phyloP scores from a whole-genome alignment of 1,139 yeast species.

The Taphrina pruni region DNA sequence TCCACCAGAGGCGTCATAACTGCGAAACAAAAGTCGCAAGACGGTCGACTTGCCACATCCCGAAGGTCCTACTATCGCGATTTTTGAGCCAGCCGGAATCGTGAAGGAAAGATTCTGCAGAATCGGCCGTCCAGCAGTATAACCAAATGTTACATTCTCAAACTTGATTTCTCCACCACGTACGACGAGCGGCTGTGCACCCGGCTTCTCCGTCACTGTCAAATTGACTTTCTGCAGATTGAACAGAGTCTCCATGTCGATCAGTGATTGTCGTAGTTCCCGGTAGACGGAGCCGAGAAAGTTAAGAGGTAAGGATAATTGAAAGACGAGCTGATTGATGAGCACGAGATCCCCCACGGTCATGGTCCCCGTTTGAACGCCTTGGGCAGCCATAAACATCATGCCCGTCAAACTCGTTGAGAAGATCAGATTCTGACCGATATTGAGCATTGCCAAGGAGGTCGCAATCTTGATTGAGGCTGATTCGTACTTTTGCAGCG shows the following conservation, averaged over 20 bases:
- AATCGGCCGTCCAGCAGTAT: conserved; percentile 86
- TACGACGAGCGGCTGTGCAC: conserved; percentile 65
- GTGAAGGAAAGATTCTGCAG: conserved; percentile 78
- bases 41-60: conserved; percentile 74
- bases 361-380: conserved; percentile 78
- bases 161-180: conserved; percentile 75
- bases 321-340: conserved; percentile 94
- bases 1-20: conserved; percentile 82
- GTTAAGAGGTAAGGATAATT: conserved; percentile 89
- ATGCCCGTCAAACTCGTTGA: conserved; percentile 90
- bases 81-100: conserved; percentile 60
- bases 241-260: conserved; percentile 92
- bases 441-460: conserved; percentile 83
- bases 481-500: conserved; percentile 75
- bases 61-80: conserved; percentile 54
- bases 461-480: conserved; percentile 90
- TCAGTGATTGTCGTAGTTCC: conserved; percentile 86
- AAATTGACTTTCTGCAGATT: conserved; percentile 78
- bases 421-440: conserved; percentile 92
- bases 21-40: conserved; percentile 79
- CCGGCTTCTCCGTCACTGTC: conserved; percentile 64
- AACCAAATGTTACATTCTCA: conserved; percentile 92
- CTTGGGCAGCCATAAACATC: conserved; percentile 99
- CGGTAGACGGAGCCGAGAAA: conserved; percentile 86
- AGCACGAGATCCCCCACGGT: conserved; percentile 97